Conservation (phyloP, 805 yeast species). For the Saccharomyces jurei region DNA sequence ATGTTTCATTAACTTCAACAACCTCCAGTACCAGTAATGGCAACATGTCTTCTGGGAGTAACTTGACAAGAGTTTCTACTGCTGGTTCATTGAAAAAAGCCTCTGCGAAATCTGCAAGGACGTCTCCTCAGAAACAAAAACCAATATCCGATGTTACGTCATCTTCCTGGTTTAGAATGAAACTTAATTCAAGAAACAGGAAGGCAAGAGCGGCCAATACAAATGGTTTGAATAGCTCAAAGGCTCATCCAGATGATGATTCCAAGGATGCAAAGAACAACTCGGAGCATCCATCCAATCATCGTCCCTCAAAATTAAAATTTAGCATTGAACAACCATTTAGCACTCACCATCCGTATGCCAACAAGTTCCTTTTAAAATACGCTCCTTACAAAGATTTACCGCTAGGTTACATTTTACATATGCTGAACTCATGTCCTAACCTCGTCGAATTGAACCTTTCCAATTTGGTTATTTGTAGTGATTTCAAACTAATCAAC, state of each 20-base stretch:
- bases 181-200: background rate
- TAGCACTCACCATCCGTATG: constrained; percentile 44
- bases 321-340: constrained; percentile 5
- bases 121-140: background rate
- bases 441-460: constrained; percentile 49
- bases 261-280: background rate
- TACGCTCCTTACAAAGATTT: constrained; percentile 65
- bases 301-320: background rate
- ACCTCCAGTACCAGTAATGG: constrained; percentile 5
- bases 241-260: background rate
- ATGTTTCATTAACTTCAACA: constrained; percentile 11
- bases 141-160: background rate
- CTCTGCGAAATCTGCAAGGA: background rate
- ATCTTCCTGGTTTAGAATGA: constrained; percentile 1
- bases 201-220: background rate
- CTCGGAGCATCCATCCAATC: background rate
- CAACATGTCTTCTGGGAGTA: background rate
- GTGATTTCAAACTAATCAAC: constrained; percentile 47
- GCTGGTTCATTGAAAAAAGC: background rate
- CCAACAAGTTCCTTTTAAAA: constrained; percentile 51
- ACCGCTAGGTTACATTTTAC: constrained; percentile 71
- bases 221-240: background rate
- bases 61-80: background rate
- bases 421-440: constrained; percentile 58
- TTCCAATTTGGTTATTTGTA: constrained; percentile 53